phyloP scores from a whole-genome alignment of 2,329 filamentous ascomycete species.

The Penicillium paneum region DNA sequence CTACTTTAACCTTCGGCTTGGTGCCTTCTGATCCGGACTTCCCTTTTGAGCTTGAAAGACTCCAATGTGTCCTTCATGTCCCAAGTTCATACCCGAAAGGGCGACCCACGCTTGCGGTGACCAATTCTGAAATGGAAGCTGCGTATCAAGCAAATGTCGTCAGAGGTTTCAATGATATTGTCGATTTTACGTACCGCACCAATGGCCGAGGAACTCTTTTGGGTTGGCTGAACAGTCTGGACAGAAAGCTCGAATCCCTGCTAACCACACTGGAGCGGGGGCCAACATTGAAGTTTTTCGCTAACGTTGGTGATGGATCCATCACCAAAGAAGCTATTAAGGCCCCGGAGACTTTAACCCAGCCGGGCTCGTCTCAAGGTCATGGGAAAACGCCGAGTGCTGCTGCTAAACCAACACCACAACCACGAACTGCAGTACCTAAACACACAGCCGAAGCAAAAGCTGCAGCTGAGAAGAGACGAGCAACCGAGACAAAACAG shows the following conservation, averaged over 20 bases:
- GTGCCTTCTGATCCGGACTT: conserved; percentile 78
- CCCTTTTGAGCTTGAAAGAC: conserved; percentile 67
- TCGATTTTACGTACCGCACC: conserved; percentile 50
- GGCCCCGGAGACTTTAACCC: neutral
- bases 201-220: conserved; percentile 55
- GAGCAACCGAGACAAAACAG: conserved; percentile 66
- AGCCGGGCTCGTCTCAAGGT: conserved; percentile 1
- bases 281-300: conserved; percentile 68
- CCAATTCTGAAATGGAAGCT: conserved; percentile 67
- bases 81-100: conserved; percentile 60
- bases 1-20: conserved; percentile 62
- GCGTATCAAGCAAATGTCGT: conserved; percentile 76
- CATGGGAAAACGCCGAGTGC: neutral
- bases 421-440: conserved; percentile 39
- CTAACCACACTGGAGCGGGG: conserved; percentile 67
- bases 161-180: conserved; percentile 66
- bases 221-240: conserved; percentile 64
- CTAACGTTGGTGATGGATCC: conserved; percentile 49
- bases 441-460: conserved; percentile 60
- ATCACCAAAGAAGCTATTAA: conserved; percentile 28
- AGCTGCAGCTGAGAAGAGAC: conserved; percentile 58
- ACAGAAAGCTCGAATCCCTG: conserved; percentile 68
- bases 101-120: conserved; percentile 59
- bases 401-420: neutral
- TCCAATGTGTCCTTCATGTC: conserved; percentile 66